Percentiles rank a stretch among this genome's conserved stretches.
These are phyloP conservation scores for Mucuna pruriens DNA, from an alignment of 306 rosid species.

Conservation along the genomic window DNA sequence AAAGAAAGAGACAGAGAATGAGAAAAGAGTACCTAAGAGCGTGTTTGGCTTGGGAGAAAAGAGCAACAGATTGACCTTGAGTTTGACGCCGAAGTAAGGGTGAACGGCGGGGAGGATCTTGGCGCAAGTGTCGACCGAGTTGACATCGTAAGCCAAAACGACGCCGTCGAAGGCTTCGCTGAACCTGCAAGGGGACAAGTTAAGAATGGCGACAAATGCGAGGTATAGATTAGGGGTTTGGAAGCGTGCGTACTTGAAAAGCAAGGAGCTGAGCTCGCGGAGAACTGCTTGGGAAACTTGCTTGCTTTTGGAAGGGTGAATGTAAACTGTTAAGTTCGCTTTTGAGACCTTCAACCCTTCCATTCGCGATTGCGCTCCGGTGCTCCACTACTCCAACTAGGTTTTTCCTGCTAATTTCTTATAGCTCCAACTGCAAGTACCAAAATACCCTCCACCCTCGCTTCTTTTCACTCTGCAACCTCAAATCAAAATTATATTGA, in stretches of 20 bases:
- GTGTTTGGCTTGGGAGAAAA: conserved; percentile 84
- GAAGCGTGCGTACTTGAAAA: conserved; percentile 61
- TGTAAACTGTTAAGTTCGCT: conserved; percentile 54
- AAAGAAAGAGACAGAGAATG: not conserved
- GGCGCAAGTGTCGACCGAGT: conserved; percentile 50
- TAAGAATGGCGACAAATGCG: not conserved
- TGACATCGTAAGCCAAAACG: conserved; percentile 71
- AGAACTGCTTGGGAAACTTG: conserved; percentile 62
- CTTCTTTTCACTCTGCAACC: too few species aligned
- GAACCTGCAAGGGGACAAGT: conserved; percentile 47
- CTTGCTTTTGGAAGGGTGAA: conserved; percentile 69
- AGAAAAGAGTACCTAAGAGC: conserved; percentile 69
- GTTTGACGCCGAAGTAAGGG: conserved; percentile 68
- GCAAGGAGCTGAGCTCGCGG: conserved; percentile 73
- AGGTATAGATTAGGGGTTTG: not conserved
- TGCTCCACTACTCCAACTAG: too few species aligned
- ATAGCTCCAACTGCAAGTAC: not conserved
- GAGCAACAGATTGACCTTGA: conserved; percentile 64
- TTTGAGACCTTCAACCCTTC: conserved; percentile 80
- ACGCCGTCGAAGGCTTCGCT: conserved; percentile 77
- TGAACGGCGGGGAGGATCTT: conserved; percentile 57
- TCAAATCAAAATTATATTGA: too few species aligned
- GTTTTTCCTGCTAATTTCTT: not conserved
- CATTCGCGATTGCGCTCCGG: conserved; percentile 41
- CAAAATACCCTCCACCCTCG: not conserved